phyloP scores from a whole-genome alignment of 2,329 filamentous ascomycete genomes.

The Cercospora janseana region DNA sequence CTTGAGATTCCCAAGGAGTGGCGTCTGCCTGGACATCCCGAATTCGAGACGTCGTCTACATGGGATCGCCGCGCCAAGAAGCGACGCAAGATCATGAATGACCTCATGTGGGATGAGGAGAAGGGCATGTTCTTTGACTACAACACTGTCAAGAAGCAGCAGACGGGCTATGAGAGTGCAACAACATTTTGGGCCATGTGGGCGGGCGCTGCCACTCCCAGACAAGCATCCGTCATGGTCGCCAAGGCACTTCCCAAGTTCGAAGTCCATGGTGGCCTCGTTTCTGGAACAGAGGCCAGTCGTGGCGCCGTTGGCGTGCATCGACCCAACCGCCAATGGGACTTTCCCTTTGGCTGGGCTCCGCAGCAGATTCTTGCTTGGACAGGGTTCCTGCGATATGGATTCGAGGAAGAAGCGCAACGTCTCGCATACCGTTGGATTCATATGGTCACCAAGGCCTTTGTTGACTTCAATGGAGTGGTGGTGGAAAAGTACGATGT shows the following conservation, averaged over 20 bases:
- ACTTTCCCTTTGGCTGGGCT: constrained; percentile 97
- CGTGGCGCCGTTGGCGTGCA: constrained; percentile 76
- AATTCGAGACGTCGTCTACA: constrained; percentile 74
- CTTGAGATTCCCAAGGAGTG: constrained; percentile 81
- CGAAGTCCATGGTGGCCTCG: constrained; percentile 80
- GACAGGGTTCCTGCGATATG: constrained; percentile 88
- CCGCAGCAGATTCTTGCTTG: constrained; percentile 98
- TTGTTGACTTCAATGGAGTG: constrained; percentile 96
- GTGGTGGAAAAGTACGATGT: constrained; percentile 99
- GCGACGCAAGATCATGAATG: constrained; percentile 82
- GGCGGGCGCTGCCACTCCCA: constrained; percentile 82
- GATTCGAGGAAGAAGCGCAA: constrained; percentile 86
- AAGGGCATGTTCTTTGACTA: constrained; percentile 99
- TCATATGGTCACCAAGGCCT: constrained; percentile 97
- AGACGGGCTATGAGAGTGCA: constrained; percentile 80
- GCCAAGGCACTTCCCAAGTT: constrained; percentile 79
- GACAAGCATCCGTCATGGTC: constrained; percentile 82
- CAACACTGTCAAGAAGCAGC: constrained; percentile 76
- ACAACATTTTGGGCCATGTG: constrained; percentile 98
- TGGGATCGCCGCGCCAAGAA: constrained; percentile 89
- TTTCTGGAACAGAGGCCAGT: constrained; percentile 86
- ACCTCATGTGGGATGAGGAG: constrained; percentile 88
- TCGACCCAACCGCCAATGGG: constrained; percentile 94
- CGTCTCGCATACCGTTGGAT: constrained; percentile 93
- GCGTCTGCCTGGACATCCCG: constrained; percentile 62